phyloP scores from a whole-genome alignment of 202 grass and related monocot species.

The Saccharum hybrid region DNA sequence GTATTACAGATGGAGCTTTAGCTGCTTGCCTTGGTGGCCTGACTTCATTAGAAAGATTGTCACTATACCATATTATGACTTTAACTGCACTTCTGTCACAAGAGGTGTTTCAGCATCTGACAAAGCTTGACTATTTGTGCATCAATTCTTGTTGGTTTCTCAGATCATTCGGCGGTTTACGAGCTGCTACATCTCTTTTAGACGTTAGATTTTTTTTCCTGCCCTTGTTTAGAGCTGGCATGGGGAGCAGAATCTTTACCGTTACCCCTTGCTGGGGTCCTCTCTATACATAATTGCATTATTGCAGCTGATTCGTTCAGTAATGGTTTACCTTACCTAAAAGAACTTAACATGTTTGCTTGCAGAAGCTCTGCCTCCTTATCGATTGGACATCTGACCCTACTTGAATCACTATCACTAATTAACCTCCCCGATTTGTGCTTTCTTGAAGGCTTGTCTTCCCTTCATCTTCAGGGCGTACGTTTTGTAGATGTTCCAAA shows the following conservation, averaged over 20 bases:
- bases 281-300: fast-evolving
- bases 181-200: not conserved
- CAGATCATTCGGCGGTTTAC: constrained; percentile 18
- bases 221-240: constrained; percentile 35
- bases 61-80: not conserved
- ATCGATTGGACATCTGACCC: not conserved
- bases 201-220: not conserved
- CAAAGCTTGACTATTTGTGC: fast-evolving
- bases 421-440: not conserved
- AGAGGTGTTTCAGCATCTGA: not conserved
- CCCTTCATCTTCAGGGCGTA: fast-evolving
- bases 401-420: not conserved
- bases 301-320: not conserved
- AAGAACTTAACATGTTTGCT: fast-evolving
- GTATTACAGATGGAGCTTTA: constrained; percentile 19
- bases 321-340: not conserved
- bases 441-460: constrained; percentile 11
- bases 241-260: not conserved
- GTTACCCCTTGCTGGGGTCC: too few relatives aligned
- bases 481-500: not conserved
- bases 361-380: constrained; percentile 13
- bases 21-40: constrained; percentile 1
- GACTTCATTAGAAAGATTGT: fast-evolving
- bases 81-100: constrained; percentile 30
- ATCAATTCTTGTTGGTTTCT: not conserved